These are phyloP conservation scores for Nemania diffusa DNA, from an alignment of 2,329 filamentous ascomycete genomes.

Conservation along the genomic window DNA sequence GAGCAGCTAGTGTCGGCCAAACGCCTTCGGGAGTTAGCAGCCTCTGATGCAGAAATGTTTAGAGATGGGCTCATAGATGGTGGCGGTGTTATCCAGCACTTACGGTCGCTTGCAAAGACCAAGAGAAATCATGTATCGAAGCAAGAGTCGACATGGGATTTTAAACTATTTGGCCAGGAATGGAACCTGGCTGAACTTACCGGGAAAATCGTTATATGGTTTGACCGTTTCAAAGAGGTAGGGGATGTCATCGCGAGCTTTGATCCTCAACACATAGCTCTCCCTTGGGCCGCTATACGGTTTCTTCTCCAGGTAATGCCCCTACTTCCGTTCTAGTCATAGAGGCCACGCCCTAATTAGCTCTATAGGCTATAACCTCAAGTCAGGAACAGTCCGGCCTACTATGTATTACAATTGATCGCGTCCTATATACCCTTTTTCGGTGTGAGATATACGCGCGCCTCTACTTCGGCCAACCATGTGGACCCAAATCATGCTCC, in stretches of 20 bases:
- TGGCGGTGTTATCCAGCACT: not conserved
- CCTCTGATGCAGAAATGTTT: not conserved
- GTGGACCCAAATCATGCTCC: not conserved
- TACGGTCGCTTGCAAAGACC: conserved; percentile 9
- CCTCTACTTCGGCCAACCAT: not conserved
- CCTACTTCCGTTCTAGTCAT: not conserved
- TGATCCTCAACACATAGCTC: conserved; percentile 17
- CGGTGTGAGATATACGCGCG: conserved; percentile 12
- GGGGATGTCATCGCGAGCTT: conserved; percentile 16
- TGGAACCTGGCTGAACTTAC: conserved; percentile 8
- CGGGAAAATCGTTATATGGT: conserved; percentile 11
- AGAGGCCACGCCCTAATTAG: not conserved
- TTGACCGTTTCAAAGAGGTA: conserved; percentile 17
- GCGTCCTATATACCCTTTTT: conserved; percentile 6
- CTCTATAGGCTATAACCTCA: not conserved
- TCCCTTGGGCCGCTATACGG: conserved; percentile 22
- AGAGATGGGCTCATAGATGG: conserved; percentile 7
- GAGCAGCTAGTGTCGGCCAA: conserved; percentile 1
- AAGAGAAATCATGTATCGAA: conserved; percentile 14
- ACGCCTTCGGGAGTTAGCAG: not conserved
- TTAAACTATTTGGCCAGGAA: conserved; percentile 1
- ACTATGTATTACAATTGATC: conserved; percentile 6
- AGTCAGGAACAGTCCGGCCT: conserved; percentile 9
- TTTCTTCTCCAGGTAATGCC: conserved; percentile 14
- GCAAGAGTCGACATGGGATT: conserved; percentile 7